Percentiles rank a stretch among this genome's conserved stretches.
phyloP scores from a whole-genome alignment of 1,139 yeast species.

The Candida sanyaensis region DNA sequence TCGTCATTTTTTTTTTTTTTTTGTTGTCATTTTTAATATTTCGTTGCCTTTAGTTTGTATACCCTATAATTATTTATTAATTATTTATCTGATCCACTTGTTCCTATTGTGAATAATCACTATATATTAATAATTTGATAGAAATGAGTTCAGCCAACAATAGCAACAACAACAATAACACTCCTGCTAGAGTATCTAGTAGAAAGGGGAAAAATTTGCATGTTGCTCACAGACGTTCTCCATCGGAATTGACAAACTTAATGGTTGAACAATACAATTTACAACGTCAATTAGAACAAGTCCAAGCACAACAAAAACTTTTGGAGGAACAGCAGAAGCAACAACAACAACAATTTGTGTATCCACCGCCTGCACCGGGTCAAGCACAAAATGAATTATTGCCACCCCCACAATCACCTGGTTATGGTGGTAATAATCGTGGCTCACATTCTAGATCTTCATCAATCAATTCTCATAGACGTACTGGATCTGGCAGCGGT shows the following conservation, averaged over 20 bases:
- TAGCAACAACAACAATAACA: slow-evolving; percentile 15
- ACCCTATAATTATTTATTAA: not conserved
- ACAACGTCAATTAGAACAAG: slow-evolving; percentile 88
- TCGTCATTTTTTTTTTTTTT: not conserved
- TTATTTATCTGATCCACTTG: not conserved
- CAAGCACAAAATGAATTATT: slow-evolving; percentile 19
- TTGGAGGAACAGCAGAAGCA: slow-evolving; percentile 67
- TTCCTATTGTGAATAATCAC: not conserved
- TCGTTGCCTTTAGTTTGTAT: not conserved
- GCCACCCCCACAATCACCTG: slow-evolving; percentile 30
- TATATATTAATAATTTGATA: not conserved
- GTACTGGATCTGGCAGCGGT: slow-evolving; percentile 33
- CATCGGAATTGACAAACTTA: slow-evolving; percentile 89
- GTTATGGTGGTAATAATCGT: slow-evolving; percentile 10
- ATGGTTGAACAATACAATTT: slow-evolving; percentile 93
- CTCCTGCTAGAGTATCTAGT: slow-evolving; percentile 16
- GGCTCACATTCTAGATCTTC: slow-evolving; percentile 42
- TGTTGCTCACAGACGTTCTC: slow-evolving; percentile 93
- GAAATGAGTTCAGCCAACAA: not conserved
- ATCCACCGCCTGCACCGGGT: slow-evolving; percentile 19
- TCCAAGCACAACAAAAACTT: slow-evolving; percentile 91
- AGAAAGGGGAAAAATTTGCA: slow-evolving; percentile 53
- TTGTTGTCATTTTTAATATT: not conserved
- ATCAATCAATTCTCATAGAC: slow-evolving; percentile 34
- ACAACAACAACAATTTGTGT: slow-evolving; percentile 25